Percentiles rank a stretch among this genome's conserved stretches.
These are phyloP conservation scores for Didymella segeticola DNA, from an alignment of 2,329 filamentous ascomycete genomes.

Conservation along the genomic window DNA sequence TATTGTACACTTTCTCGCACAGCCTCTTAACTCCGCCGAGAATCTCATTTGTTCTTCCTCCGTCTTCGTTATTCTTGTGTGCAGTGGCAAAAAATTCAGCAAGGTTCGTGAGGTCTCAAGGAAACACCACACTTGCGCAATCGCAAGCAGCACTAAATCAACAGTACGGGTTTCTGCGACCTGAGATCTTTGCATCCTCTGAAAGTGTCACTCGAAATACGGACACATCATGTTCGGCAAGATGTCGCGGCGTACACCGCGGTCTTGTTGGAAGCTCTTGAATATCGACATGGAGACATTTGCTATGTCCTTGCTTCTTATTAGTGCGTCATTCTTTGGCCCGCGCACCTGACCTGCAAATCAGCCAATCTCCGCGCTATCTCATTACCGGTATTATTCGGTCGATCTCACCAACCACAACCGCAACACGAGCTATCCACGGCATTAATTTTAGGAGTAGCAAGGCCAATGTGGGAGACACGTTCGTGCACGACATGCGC, in stretches of 20 bases:
- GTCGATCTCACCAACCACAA: not conserved
- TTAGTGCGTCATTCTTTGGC: conserved; percentile 16
- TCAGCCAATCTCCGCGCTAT: conserved; percentile 10
- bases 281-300: conserved; percentile 1
- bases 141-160: too few species aligned
- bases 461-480: not conserved
- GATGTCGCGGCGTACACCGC: conserved; percentile 3
- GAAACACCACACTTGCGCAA: too few species aligned
- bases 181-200: not conserved
- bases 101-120: too few species aligned
- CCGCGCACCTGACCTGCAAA: conserved; percentile 23
- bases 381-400: conserved; percentile 9
- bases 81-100: too few species aligned
- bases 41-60: too few species aligned
- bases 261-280: not conserved
- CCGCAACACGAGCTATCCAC: not conserved
- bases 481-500: not conserved
- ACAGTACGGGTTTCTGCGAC: too few species aligned
- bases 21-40: not conserved
- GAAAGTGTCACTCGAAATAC: not conserved
- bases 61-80: too few species aligned
- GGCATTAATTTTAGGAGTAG: not conserved
- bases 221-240: not conserved
- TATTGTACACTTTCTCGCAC: not conserved
- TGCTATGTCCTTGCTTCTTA: conserved; percentile 8